Evolutionary conservation across 352 stramenopile genomes (phyloP).

Genomic region (Peronospora farinosa): DNA sequence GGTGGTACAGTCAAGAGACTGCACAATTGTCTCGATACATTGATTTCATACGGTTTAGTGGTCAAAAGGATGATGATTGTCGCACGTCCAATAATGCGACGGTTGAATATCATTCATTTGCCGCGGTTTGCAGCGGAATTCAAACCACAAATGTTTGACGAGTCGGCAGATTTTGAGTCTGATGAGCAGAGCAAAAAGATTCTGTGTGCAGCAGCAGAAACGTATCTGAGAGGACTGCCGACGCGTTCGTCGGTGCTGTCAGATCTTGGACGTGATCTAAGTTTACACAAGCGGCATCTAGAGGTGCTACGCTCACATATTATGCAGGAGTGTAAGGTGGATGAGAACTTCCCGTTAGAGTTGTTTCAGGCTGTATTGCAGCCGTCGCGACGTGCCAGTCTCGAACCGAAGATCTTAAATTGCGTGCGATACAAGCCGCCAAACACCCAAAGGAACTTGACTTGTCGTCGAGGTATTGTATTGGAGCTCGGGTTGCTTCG

Average conservation of each 20-base stretch:
- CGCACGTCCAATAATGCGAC: conserved; percentile 42
- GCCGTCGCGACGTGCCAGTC: conserved; percentile 37
- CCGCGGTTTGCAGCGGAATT: conserved; percentile 62
- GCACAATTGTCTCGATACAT: conserved; percentile 70
- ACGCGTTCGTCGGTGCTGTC: conserved; percentile 60
- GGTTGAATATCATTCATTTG: conserved; percentile 77
- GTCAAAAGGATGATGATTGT: conserved; percentile 84
- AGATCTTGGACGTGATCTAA: conserved; percentile 61
- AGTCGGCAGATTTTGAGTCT: conserved; percentile 71
- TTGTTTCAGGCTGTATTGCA: conserved; percentile 73
- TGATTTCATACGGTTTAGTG: conserved; percentile 71
- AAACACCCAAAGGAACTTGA: conserved; percentile 5
- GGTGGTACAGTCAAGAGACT: conserved; percentile 56
- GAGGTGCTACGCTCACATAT: conserved; percentile 62
- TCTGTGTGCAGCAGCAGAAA: conserved; percentile 43
- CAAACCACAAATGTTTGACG: conserved; percentile 55
- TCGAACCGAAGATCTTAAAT: conserved; percentile 75
- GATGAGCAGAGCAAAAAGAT: conserved; percentile 74
- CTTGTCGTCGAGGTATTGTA: conserved; percentile 35
- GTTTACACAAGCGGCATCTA: conserved; percentile 60
- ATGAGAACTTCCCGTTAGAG: conserved; percentile 55
- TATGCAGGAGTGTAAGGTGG: conserved; percentile 56
- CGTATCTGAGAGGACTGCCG: conserved; percentile 53
- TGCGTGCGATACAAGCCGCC: conserved; percentile 63
- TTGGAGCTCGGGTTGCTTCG: conserved; percentile 58